A percentile compares a stretch with the other conserved stretches of the same genome.
Conservation (phyloP, 2,329 filamentous ascomycete species). For the Penicillium sclerotigenum region DNA sequence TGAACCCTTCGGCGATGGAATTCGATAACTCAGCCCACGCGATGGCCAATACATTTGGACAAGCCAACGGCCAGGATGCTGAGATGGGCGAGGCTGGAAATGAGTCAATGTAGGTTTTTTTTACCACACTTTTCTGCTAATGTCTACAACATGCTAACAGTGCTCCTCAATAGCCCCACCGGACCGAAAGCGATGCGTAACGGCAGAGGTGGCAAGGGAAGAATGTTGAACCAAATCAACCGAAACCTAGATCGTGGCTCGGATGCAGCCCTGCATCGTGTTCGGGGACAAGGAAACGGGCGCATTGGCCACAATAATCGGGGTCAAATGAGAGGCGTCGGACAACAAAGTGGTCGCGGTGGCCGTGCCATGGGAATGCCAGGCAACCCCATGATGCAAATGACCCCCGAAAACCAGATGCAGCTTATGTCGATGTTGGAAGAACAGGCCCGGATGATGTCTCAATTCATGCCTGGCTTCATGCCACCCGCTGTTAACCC, state of each 20-base stretch:
- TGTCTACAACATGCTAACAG: conserved; percentile 21
- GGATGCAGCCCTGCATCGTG: conserved; percentile 76
- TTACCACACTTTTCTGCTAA: background rate
- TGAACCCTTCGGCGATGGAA: conserved; percentile 35
- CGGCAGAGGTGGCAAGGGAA: conserved; percentile 65
- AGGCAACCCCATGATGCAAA: conserved; percentile 45
- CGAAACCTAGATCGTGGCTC: conserved; percentile 74
- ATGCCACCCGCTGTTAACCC: conserved; percentile 54
- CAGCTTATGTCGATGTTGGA: conserved; percentile 74
- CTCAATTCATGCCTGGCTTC: conserved; percentile 61
- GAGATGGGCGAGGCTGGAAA: conserved; percentile 64
- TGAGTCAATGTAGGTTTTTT: conserved; percentile 42
- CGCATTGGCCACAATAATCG: conserved; percentile 77
- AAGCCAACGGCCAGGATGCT: conserved; percentile 57
- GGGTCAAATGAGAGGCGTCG: conserved; percentile 67
- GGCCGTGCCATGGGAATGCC: conserved; percentile 48
- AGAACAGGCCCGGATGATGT: conserved; percentile 84
- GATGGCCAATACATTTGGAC: conserved; percentile 3
- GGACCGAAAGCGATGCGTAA: conserved; percentile 94
- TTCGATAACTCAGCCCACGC: background rate
- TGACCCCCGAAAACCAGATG: conserved; percentile 68
- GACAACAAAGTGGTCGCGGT: conserved; percentile 42
- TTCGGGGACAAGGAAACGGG: conserved; percentile 70
- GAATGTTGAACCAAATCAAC: conserved; percentile 80
- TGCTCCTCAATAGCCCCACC: conserved; percentile 67